Evolutionary conservation across 768 basidiomycete species (phyloP).

Genomic region (Favolaschia claudopus): DNA sequence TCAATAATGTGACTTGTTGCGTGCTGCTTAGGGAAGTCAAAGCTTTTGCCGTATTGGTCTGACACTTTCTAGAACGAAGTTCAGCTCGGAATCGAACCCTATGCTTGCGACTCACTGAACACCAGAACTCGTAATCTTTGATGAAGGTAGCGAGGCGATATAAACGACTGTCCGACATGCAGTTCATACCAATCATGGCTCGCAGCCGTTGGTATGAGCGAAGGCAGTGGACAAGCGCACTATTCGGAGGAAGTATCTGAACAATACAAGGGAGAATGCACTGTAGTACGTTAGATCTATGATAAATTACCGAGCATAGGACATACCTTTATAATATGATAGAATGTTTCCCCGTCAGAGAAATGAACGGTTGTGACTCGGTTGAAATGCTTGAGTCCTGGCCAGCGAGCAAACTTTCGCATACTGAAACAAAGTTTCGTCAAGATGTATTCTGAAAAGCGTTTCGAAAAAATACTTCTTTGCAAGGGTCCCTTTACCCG

Average conservation of each 20-base stretch:
- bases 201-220: slow-evolving; percentile 29
- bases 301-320: background rate
- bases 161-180: slow-evolving; percentile 34
- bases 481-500: slow-evolving; percentile 22
- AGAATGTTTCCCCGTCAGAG: slow-evolving; percentile 37
- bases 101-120: background rate
- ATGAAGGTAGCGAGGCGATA: slow-evolving; percentile 22
- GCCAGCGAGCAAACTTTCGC: slow-evolving; percentile 36
- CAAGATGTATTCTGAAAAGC: slow-evolving; percentile 16
- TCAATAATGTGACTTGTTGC: too few relatives aligned
- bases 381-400: slow-evolving; percentile 37
- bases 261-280: slow-evolving; percentile 38
- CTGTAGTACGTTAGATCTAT: slow-evolving; percentile 29
- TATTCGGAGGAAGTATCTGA: slow-evolving; percentile 34
- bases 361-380: slow-evolving; percentile 34
- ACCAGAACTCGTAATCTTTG: slow-evolving; percentile 25
- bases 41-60: slow-evolving; percentile 32
- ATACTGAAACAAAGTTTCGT: slow-evolving; percentile 28
- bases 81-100: background rate
- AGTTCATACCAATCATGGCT: slow-evolving; percentile 35
- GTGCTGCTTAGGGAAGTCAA: slow-evolving; percentile 41
- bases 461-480: slow-evolving; percentile 21
- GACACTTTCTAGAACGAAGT: slow-evolving; percentile 27
- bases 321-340: slow-evolving; percentile 36
- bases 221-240: slow-evolving; percentile 34